Evolutionary conservation across 257 asterid species (phyloP).

Genomic region (Gentiana macrophylla): DNA sequence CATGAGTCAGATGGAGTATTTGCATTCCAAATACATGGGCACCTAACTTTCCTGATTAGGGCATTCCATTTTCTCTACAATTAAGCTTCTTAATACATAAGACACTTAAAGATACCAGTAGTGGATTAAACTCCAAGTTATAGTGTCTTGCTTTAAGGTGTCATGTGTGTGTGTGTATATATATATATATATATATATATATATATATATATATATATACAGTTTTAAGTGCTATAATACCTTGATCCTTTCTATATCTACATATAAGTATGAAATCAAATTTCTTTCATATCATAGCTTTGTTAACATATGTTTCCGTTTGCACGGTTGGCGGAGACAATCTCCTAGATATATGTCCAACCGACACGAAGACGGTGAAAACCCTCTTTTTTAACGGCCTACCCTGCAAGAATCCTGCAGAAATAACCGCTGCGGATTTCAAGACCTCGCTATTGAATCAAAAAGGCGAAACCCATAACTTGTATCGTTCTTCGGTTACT

Average conservation of each 20-base stretch:
- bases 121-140: conserved; percentile 68
- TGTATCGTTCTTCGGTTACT: conserved; percentile 30
- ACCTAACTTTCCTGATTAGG: too few species aligned
- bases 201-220: neutral
- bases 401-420: conserved; percentile 52
- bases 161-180: too few species aligned
- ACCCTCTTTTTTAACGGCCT: conserved; percentile 46
- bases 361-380: conserved; percentile 16
- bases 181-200: too few species aligned
- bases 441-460: conserved; percentile 33
- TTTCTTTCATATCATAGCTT: conserved; percentile 5
- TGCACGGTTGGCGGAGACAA: conserved; percentile 34
- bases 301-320: conserved; percentile 4
- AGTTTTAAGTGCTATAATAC: neutral
- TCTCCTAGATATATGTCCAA: conserved; percentile 50
- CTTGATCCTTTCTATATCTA: too few species aligned
- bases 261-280: too few species aligned
- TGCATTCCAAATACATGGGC: too few species aligned
- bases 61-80: too few species aligned
- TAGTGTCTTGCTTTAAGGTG: conserved; percentile 21
- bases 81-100: too few species aligned
- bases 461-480: conserved; percentile 39
- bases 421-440: conserved; percentile 46
- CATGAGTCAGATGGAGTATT: too few species aligned
- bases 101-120: conserved; percentile 7